Conservation (phyloP, 1,284 basidiomycete genomes). For the Ceratobasidium sp. region DNA sequence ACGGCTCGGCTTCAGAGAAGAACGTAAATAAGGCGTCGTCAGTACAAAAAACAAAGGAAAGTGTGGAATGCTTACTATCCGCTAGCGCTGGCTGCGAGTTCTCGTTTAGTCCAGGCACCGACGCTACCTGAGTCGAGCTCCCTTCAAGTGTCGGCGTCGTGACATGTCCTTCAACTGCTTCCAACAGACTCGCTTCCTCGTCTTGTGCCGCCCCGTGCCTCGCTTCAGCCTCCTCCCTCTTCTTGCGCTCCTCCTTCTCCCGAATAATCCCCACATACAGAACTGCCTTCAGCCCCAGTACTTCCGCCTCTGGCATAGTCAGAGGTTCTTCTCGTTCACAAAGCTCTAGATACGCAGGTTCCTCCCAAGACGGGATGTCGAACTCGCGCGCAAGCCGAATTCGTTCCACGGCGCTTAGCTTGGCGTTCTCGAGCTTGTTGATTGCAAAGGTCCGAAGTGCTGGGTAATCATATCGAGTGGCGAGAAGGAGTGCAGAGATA, state of each 20-base stretch:
- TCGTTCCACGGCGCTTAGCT: background rate
- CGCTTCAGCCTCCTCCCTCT: too few relatives aligned
- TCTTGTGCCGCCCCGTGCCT: background rate
- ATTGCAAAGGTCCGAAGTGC: slow-evolving; percentile 59
- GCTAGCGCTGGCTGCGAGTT: too few relatives aligned
- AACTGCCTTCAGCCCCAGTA: slow-evolving; percentile 9
- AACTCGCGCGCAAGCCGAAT: slow-evolving; percentile 13
- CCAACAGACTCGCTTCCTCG: background rate
- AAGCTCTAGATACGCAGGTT: slow-evolving; percentile 34
- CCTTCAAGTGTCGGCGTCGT: too few relatives aligned
- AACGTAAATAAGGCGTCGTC: too few relatives aligned
- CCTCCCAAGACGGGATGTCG: slow-evolving; percentile 14
- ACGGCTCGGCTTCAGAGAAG: too few relatives aligned
- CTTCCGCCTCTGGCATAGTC: slow-evolving; percentile 9
- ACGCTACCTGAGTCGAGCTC: too few relatives aligned
- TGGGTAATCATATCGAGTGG: slow-evolving; percentile 56
- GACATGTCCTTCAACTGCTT: too few relatives aligned
- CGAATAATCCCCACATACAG: background rate
- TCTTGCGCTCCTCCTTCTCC: slow-evolving; percentile 6
- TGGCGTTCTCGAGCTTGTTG: slow-evolving; percentile 54
- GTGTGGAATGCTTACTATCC: too few relatives aligned
- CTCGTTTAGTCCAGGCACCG: too few relatives aligned
- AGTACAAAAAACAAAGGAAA: too few relatives aligned
- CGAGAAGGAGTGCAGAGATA: slow-evolving; percentile 20
- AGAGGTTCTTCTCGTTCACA: slow-evolving; percentile 1